phyloP scores from a whole-genome alignment of 2,329 filamentous ascomycete species.

The Arthrobotrys sphaeroides region DNA sequence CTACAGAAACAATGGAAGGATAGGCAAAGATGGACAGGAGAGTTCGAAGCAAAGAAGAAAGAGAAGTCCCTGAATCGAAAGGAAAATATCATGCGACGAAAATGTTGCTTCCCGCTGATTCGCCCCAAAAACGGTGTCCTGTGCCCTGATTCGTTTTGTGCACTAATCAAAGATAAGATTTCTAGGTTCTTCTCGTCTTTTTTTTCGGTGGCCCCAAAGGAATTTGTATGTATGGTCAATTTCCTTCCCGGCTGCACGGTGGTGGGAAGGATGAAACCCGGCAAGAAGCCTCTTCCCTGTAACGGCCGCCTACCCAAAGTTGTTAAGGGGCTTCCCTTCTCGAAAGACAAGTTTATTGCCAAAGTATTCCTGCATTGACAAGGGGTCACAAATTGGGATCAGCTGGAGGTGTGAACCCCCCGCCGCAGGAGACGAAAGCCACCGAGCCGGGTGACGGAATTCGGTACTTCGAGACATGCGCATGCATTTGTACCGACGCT shows the following conservation, averaged over 20 bases:
- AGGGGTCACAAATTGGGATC: slow-evolving; percentile 18
- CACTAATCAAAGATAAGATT: slow-evolving; percentile 54
- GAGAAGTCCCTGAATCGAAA: slow-evolving; percentile 47
- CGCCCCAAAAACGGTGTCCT: slow-evolving; percentile 46
- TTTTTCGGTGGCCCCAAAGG: slow-evolving; percentile 42
- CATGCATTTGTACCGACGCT: slow-evolving; percentile 35
- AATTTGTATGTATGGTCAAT: slow-evolving; percentile 47
- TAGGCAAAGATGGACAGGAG: slow-evolving; percentile 11
- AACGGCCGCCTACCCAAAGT: slow-evolving; percentile 30
- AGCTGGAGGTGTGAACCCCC: neutral
- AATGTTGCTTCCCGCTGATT: slow-evolving; percentile 48
- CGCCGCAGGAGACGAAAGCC: slow-evolving; percentile 47
- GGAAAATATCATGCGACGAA: slow-evolving; percentile 48
- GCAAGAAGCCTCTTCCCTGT: slow-evolving; percentile 43
- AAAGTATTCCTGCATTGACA: slow-evolving; percentile 38
- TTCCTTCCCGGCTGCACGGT: slow-evolving; percentile 47
- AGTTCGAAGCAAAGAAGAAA: slow-evolving; percentile 21
- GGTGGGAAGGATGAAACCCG: slow-evolving; percentile 51
- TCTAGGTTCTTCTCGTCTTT: slow-evolving; percentile 29
- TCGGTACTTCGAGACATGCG: slow-evolving; percentile 28
- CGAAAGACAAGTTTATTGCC: slow-evolving; percentile 15
- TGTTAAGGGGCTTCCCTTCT: slow-evolving; percentile 49
- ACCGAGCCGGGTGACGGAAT: slow-evolving; percentile 28
- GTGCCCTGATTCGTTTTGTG: slow-evolving; percentile 46
- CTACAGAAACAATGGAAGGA: slow-evolving; percentile 38